Evolutionary conservation across 495 filamentous ascomycete species (phyloP).

Genomic region (Daldinia loculata): DNA sequence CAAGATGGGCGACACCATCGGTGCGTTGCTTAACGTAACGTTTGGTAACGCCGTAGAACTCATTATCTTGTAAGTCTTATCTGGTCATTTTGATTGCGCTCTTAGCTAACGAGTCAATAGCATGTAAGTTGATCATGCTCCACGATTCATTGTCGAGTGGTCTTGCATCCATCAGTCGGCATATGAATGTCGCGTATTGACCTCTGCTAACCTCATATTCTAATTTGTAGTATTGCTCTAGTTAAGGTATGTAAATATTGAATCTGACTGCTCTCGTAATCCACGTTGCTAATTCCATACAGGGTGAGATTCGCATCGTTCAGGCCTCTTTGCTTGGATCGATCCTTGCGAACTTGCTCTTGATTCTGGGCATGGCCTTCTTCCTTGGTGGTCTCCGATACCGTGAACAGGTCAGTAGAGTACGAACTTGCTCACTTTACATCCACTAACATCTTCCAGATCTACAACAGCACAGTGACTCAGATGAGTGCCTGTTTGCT

Average conservation of each 20-base stretch:
- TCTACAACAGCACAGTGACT: conserved; percentile 94
- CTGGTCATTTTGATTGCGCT: not conserved
- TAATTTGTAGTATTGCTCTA: conserved; percentile 66
- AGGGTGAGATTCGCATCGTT: conserved; percentile 87
- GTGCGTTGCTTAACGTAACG: conserved; percentile 84
- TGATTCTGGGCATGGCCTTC: conserved; percentile 93
- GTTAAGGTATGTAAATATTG: conserved; percentile 61
- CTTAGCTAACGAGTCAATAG: conserved; percentile 39
- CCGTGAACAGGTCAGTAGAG: conserved; percentile 74
- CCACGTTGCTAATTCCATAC: conserved; percentile 45
- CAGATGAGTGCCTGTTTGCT: conserved; percentile 95
- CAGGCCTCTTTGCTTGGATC: conserved; percentile 89
- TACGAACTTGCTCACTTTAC: not conserved
- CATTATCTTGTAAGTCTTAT: conserved; percentile 74
- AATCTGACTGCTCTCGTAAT: not conserved
- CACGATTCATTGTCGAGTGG: not conserved
- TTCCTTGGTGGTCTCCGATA: conserved; percentile 85
- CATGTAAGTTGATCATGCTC: conserved; percentile 46
- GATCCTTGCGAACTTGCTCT: conserved; percentile 84
- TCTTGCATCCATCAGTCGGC: not conserved
- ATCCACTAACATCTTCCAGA: conserved; percentile 56
- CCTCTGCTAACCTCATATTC: conserved; percentile 26
- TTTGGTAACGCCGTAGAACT: conserved; percentile 92
- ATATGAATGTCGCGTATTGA: not conserved
- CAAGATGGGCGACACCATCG: conserved; percentile 80